Conservation (phyloP, 257 asterid genomes). For the Nicotiana benthamiana region DNA sequence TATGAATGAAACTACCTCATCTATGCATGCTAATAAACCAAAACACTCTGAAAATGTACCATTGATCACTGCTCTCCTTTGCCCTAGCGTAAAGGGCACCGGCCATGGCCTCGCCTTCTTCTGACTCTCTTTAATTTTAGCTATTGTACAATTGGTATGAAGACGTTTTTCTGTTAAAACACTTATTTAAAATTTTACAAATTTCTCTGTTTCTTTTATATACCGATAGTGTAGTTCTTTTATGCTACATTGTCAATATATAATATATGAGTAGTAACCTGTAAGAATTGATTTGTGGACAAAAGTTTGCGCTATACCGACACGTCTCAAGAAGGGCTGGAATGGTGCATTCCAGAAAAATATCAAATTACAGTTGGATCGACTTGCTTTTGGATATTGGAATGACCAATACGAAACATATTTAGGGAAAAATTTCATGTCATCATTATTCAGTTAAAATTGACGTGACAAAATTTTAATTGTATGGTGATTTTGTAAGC, state of each 20-base stretch:
- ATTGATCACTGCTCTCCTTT: background rate
- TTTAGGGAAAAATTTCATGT: background rate
- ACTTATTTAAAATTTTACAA: background rate
- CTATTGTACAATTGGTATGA: background rate
- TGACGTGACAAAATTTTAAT: background rate
- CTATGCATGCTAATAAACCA: background rate
- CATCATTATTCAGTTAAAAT: background rate
- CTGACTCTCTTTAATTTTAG: background rate
- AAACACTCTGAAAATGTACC: background rate
- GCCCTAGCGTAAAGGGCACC: slow-evolving; percentile 9
- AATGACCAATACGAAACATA: background rate
- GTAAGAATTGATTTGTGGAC: background rate
- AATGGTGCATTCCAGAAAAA: background rate
- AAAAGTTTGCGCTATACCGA: background rate
- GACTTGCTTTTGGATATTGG: background rate
- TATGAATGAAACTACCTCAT: background rate
- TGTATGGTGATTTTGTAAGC: background rate
- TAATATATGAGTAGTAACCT: too few species aligned
- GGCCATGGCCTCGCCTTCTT: background rate
- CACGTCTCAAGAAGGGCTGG: background rate
- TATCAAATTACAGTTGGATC: background rate
- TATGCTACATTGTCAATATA: background rate
- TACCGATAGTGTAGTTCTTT: background rate
- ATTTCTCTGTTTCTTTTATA: background rate
- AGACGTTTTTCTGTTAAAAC: background rate